These are phyloP conservation scores for Coniochaeta sp. DNA, from an alignment of 2,329 filamentous ascomycete species.

Conservation along the genomic window DNA sequence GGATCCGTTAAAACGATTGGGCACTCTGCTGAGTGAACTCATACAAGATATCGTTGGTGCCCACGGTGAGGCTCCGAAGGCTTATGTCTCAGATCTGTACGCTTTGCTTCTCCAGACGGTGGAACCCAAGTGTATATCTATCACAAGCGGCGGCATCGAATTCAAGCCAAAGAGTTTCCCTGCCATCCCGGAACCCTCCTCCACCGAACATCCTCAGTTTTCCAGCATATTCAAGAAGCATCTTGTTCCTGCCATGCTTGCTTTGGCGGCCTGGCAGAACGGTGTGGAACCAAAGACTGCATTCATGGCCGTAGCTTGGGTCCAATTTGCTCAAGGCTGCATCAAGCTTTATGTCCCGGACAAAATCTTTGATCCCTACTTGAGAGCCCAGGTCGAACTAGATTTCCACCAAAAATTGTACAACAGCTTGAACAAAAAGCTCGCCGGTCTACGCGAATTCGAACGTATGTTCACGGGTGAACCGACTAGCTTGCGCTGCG, in stretches of 20 bases:
- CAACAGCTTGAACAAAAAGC: constrained; percentile 43
- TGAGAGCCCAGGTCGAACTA: constrained; percentile 58
- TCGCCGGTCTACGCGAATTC: constrained; percentile 56
- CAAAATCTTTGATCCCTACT: constrained; percentile 74
- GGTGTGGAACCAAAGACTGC: constrained; percentile 16
- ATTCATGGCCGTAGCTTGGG: constrained; percentile 57
- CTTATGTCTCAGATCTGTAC: constrained; percentile 17
- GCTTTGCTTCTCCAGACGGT: constrained; percentile 4
- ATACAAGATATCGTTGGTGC: constrained; percentile 32
- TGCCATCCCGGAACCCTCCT: constrained; percentile 15
- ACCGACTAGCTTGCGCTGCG: constrained; percentile 56
- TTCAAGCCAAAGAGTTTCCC: neutral
- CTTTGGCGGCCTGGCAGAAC: constrained; percentile 28
- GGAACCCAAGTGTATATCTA: neutral
- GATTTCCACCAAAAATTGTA: constrained; percentile 49
- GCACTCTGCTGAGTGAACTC: constrained; percentile 37
- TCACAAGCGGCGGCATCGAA: neutral
- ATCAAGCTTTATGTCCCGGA: constrained; percentile 80
- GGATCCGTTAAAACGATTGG: constrained; percentile 42
- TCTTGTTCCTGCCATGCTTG: constrained; percentile 37
- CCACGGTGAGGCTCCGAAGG: constrained; percentile 25
- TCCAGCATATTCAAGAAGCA: constrained; percentile 28
- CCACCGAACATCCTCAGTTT: constrained; percentile 23
- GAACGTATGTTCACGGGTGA: constrained; percentile 63
- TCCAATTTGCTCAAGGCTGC: constrained; percentile 65